These are phyloP conservation scores for Sclerotinia subarctica DNA, from an alignment of 2,329 filamentous ascomycete genomes.

Conservation along the genomic window DNA sequence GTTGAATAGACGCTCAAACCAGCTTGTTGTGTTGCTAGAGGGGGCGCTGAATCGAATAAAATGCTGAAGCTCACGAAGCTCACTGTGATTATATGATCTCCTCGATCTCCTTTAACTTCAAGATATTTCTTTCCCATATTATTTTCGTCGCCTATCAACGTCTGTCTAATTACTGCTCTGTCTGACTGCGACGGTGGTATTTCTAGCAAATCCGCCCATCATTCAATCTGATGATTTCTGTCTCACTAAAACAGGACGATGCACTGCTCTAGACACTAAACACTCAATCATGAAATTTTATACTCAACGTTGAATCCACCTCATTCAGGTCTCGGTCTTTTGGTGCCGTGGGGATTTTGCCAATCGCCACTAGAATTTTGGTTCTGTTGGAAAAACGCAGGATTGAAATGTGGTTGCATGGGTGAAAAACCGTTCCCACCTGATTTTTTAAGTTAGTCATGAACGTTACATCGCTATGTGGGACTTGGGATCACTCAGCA, in stretches of 20 bases:
- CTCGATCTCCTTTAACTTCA: not conserved
- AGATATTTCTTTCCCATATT: not conserved
- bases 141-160: not conserved
- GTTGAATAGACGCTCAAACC: slow-evolving; percentile 30
- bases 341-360: slow-evolving; percentile 79
- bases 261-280: not conserved
- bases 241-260: not conserved
- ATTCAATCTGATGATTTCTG: not conserved
- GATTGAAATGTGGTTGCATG: slow-evolving; percentile 69
- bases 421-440: slow-evolving; percentile 58
- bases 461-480: not conserved
- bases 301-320: not conserved
- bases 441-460: slow-evolving; percentile 25
- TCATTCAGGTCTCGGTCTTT: slow-evolving; percentile 69
- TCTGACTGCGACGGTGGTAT: not conserved
- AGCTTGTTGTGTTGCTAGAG: slow-evolving; percentile 28
- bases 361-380: slow-evolving; percentile 51
- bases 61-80: slow-evolving; percentile 3
- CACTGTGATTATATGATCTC: not conserved
- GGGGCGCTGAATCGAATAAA: slow-evolving; percentile 25
- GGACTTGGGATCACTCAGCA: not conserved
- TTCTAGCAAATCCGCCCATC: not conserved
- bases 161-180: not conserved
- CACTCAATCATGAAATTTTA: not conserved
- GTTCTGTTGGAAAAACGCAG: slow-evolving; percentile 64